Percentiles rank a stretch among this genome's conserved stretches.
Conservation (phyloP, 2,329 filamentous ascomycete species). For the Fusarium miscanthi region DNA sequence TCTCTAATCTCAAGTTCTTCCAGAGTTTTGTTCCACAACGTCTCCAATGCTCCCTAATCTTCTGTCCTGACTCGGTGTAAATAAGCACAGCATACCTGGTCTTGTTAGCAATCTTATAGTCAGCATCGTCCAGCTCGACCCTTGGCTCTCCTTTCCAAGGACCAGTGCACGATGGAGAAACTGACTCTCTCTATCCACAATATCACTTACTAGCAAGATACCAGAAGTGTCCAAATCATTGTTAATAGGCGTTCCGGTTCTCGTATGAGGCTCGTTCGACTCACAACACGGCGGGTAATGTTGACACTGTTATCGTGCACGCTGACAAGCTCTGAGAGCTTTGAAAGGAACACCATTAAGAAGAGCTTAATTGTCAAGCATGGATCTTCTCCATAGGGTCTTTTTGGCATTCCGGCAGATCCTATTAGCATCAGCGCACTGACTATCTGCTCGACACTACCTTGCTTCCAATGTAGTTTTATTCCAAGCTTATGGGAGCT, state of each 20-base stretch:
- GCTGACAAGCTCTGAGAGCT: not conserved
- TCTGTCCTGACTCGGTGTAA: not conserved
- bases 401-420: fast-evolving
- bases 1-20: slow-evolving; percentile 7
- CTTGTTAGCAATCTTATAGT: not conserved
- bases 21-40: not conserved
- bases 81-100: slow-evolving; percentile 3
- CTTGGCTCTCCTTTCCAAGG: slow-evolving; percentile 18
- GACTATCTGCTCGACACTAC: not conserved
- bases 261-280: not conserved
- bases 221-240: not conserved
- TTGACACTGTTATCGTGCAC: slow-evolving; percentile 1
- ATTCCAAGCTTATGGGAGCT: not conserved
- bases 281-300: not conserved
- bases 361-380: not conserved
- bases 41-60: slow-evolving; percentile 10
- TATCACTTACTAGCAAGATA: not conserved
- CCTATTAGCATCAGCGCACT: not conserved
- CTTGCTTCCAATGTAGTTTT: not conserved
- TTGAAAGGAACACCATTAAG: slow-evolving; percentile 2
- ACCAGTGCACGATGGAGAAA: not conserved
- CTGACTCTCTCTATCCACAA: not conserved
- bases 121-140: not conserved
- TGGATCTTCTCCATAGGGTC: fast-evolving
- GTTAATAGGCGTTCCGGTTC: not conserved